Conservation (phyloP, 2,329 filamentous ascomycete genomes). For the Aspergillus thermomutatus region DNA sequence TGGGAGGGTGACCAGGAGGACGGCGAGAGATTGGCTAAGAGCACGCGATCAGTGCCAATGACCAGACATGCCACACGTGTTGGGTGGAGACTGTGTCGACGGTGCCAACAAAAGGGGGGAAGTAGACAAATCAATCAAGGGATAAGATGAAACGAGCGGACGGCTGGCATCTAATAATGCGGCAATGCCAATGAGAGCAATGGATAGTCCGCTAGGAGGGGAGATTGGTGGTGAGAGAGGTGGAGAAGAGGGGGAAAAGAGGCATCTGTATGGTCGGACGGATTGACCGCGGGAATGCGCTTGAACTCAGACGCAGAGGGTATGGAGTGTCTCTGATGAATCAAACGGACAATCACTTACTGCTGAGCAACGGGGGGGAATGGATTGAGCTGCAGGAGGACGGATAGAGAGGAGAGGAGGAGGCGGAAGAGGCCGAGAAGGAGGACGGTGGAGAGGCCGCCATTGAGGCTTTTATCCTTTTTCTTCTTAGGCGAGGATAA, state of each 20-base stretch:
- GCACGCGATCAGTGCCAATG: conserved; percentile 26
- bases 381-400: conserved; percentile 29
- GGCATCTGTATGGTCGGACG: background rate
- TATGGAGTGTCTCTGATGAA: no score
- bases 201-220: background rate
- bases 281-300: background rate
- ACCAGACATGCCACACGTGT: conserved; percentile 30
- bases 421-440: conserved; percentile 17
- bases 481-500: background rate
- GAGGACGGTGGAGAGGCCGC: conserved; percentile 15
- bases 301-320: background rate
- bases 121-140: conserved; percentile 3
- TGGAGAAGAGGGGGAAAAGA: background rate
- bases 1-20: conserved; percentile 23
- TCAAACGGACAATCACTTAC: conserved; percentile 12
- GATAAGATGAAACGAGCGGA: conserved; percentile 4
- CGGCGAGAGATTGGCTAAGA: conserved; percentile 20
- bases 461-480: conserved; percentile 11
- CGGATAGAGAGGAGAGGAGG: conserved; percentile 25
- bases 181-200: conserved; percentile 1
- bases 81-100: conserved; percentile 16
- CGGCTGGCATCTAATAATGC: background rate
- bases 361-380: conserved; percentile 14
- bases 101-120: conserved; percentile 8
- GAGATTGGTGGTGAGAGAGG: background rate